These are phyloP conservation scores for Paramecium sonneborni DNA, from an alignment of 73 alveolate species.

Conservation along the genomic window DNA sequence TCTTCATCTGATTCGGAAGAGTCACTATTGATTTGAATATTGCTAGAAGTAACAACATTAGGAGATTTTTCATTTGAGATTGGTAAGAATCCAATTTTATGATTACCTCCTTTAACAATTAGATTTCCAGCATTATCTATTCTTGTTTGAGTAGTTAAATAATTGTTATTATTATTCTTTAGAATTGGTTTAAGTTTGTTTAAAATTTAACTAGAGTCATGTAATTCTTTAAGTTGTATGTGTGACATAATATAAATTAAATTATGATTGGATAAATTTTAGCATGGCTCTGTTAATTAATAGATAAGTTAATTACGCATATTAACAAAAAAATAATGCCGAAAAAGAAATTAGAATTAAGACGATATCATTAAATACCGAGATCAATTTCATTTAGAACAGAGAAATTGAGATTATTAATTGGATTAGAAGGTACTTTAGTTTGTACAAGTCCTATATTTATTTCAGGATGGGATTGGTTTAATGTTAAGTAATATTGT, in stretches of 20 bases:
- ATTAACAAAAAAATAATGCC: neutral
- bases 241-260: neutral
- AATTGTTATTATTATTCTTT: neutral
- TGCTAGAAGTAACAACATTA: neutral
- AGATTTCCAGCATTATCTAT: neutral
- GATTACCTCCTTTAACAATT: conserved; percentile 1
- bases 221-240: neutral
- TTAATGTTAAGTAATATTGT: neutral
- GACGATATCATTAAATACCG: neutral
- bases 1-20: neutral
- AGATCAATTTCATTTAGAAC: neutral
- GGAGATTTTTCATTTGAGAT: neutral
- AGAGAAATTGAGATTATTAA: neutral
- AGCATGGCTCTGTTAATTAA: neutral
- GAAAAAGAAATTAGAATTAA: neutral
- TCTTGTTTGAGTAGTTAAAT: neutral
- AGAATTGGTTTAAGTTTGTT: neutral
- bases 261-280: neutral
- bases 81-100: neutral
- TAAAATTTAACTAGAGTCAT: neutral
- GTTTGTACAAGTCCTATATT: neutral
- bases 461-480: neutral
- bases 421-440: conserved; percentile 32
- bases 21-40: neutral
- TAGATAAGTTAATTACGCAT: neutral